Evolutionary conservation across 371 early-diverging fungal genomes (phyloP), one percentile per base, ranked within the genome.

Genomic region (Mucor velutinosus): DNA sequence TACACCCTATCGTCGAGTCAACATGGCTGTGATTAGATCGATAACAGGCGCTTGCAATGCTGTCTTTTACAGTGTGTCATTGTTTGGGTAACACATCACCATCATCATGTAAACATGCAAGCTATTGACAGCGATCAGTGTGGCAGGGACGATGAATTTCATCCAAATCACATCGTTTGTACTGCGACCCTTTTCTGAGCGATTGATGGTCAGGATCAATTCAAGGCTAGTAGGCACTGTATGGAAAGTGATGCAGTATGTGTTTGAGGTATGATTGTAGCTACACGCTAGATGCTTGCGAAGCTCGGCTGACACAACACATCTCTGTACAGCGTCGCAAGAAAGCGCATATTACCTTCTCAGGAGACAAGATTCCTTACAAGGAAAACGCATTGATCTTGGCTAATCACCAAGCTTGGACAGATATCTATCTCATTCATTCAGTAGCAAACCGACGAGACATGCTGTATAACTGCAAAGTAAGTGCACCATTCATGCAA

Each of bases 391-490:
- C 90, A 1, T 67, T 91, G 43, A 87, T 91, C 25, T 77, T 89
- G 53, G 81, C 85, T 29, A 91, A 91, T 47, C 91, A 91, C 62
- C 74, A 82, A 27, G 87, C 87, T 17, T 88, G 84, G 77, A 81
- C 85, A 4, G 91, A 91, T 70, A 85, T 88, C 72, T 88, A 88
- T 59, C 74, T 91, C 74, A 71, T 90, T 55, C 87, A 91, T 65
- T 72, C 89, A 7, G 79, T 90, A 4, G 90, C 92, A 4, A 83
- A 77, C 15, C 77, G 90, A 47, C 75, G 80, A 43, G 77, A 81
- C 19, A 91, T 91, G 92, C 62, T 91, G 32, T 74, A 82, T 33
- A 85, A 91, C 65, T 86, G 87, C 72, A 89, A 88, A 79, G 89
- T 87, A 81, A 66, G 58, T 39, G 15, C 51, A 5, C n/a, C 8